Conservation (phyloP, 805 yeast species). For the Pichia phayaonensis region DNA sequence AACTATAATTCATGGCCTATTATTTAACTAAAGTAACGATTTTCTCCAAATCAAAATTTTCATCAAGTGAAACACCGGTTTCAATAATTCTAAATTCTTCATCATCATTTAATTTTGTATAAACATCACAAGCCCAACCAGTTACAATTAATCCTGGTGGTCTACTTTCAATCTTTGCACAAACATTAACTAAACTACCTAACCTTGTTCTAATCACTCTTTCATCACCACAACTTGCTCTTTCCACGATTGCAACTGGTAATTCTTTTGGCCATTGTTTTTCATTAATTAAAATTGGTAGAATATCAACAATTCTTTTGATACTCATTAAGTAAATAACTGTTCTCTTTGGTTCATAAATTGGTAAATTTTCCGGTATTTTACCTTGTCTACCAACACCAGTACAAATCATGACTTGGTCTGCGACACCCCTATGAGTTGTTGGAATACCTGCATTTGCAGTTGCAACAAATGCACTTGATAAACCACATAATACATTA, state of each 20-base stretch:
- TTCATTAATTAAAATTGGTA: conserved; percentile 34
- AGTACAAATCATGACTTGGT: conserved; percentile 87
- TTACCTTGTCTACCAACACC: conserved; percentile 91
- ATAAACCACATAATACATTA: conserved; percentile 74
- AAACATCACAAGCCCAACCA: conserved; percentile 60
- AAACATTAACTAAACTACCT: conserved; percentile 59
- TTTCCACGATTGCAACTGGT: conserved; percentile 81
- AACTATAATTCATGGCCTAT: too few species aligned
- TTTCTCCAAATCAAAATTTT: conserved; percentile 9
- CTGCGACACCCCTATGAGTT: conserved; percentile 87
- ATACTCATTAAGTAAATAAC: conserved; percentile 86
- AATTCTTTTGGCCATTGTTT: conserved; percentile 60
- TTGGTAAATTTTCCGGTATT: conserved; percentile 63
- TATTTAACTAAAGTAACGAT: conserved; percentile 10
- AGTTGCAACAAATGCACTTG: conserved; percentile 86
- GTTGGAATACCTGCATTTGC: conserved; percentile 78
- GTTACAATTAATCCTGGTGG: conserved; percentile 89
- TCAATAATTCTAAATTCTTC: conserved; percentile 22
- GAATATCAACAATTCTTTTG: conserved; percentile 59
- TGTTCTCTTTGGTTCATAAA: conserved; percentile 63
- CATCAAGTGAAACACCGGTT: conserved; percentile 5
- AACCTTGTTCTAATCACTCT: conserved; percentile 71
- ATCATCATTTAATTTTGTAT: conserved; percentile 14
- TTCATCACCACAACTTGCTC: conserved; percentile 93
- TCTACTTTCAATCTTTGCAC: conserved; percentile 70